Percentiles rank a stretch among this genome's conserved stretches.
Conservation (phyloP, 2,329 filamentous ascomycete species). For the Fonsecaea monophora region DNA sequence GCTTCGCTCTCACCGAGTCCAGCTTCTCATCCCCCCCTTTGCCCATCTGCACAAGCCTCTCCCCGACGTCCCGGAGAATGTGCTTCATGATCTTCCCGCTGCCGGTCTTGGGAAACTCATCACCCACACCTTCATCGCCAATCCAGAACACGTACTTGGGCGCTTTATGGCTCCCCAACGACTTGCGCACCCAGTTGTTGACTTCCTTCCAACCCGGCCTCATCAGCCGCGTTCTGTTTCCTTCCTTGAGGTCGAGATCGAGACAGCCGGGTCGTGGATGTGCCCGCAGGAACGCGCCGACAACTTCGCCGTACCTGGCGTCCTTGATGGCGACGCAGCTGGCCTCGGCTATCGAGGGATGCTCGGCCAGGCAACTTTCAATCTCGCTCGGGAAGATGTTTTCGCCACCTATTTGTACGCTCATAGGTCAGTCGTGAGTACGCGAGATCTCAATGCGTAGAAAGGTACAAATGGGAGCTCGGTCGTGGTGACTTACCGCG, state of each 20-base stretch:
- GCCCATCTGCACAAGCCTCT: slow-evolving; percentile 18
- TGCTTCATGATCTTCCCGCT: slow-evolving; percentile 63
- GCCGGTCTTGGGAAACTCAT: slow-evolving; percentile 68
- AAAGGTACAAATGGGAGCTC: not conserved
- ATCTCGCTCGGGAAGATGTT: slow-evolving; percentile 94
- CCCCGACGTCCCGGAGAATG: slow-evolving; percentile 24
- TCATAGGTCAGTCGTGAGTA: not conserved
- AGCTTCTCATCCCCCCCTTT: slow-evolving; percentile 1
- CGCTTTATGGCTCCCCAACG: slow-evolving; percentile 70
- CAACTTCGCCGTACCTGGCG: slow-evolving; percentile 74
- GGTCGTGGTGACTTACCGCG: slow-evolving; percentile 48
- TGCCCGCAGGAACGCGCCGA: slow-evolving; percentile 66
- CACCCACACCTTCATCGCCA: slow-evolving; percentile 65
- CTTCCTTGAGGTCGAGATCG: slow-evolving; percentile 15
- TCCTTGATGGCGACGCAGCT: slow-evolving; percentile 74
- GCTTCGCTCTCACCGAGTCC: slow-evolving; percentile 15
- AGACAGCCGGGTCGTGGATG: slow-evolving; percentile 65
- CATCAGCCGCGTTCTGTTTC: slow-evolving; percentile 19
- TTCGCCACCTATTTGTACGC: slow-evolving; percentile 69
- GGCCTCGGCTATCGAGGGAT: slow-evolving; percentile 66
- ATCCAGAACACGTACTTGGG: slow-evolving; percentile 77
- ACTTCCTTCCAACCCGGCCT: slow-evolving; percentile 62
- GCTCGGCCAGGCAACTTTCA: slow-evolving; percentile 81
- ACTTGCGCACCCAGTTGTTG: slow-evolving; percentile 67
- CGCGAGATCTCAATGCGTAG: not conserved